These are phyloP conservation scores for Pleurozium schreberi DNA, from an alignment of 225 moss, liverwort and hornwort genomes.

Conservation along the genomic window DNA sequence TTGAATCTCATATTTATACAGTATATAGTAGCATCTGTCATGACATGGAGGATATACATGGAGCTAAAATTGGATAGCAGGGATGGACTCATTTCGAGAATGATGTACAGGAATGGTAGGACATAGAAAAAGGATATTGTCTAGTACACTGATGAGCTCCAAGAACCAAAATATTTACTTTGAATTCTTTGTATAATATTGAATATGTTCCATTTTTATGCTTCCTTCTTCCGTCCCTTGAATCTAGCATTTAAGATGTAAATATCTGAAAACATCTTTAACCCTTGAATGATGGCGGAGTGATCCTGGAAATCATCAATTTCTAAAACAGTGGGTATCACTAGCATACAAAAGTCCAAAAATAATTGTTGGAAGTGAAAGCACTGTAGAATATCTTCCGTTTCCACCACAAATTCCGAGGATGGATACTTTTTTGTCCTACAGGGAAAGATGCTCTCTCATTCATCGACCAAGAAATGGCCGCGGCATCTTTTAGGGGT, in stretches of 20 bases:
- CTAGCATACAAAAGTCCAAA: no score
- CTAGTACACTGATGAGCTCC: not conserved
- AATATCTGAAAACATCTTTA: no score
- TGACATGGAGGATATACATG: not conserved
- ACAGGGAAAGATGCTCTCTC: no score
- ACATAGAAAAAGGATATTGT: not conserved
- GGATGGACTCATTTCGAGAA: not conserved
- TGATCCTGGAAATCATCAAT: no score
- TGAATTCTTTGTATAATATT: conserved; percentile 10
- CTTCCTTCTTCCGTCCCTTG: not conserved
- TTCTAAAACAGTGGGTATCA: no score
- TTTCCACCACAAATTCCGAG: no score
- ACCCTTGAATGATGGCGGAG: no score
- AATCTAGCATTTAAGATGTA: not conserved
- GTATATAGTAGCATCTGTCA: not conserved
- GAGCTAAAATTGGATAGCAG: not conserved
- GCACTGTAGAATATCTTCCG: no score
- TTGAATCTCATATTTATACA: not conserved
- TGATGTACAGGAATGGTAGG: not conserved
- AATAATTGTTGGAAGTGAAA: no score
- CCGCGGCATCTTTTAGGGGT: no score
- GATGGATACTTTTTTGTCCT: no score
- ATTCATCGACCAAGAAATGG: no score
- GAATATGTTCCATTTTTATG: not conserved
- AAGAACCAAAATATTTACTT: not conserved